Conservation (phyloP, 768 basidiomycete species). For the Lactarius indigo region DNA sequence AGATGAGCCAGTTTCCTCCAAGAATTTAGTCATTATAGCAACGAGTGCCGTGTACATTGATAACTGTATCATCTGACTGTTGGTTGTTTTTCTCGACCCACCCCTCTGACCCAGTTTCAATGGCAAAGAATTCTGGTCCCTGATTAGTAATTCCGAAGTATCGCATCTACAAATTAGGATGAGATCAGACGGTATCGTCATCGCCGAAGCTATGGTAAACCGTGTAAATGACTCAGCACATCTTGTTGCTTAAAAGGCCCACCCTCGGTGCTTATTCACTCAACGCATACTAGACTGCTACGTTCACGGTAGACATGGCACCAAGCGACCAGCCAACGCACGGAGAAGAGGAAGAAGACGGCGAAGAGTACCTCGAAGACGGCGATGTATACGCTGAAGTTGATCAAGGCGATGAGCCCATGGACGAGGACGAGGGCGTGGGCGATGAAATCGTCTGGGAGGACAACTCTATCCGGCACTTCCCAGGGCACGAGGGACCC, state of each 20-base stretch:
- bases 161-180: no score
- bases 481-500: constrained; percentile 64
- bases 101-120: no score
- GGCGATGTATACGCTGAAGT: constrained; percentile 67
- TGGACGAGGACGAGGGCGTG: constrained; percentile 57
- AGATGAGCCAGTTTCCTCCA: no score
- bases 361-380: constrained; percentile 48
- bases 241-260: constrained; percentile 4
- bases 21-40: no score
- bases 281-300: not conserved
- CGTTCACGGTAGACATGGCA: constrained; percentile 8
- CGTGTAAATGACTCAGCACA: constrained; percentile 14
- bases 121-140: no score
- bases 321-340: constrained; percentile 7
- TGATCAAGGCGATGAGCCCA: constrained; percentile 64
- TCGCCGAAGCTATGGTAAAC: no score
- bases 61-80: no score
- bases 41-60: no score
- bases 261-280: not conserved
- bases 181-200: no score
- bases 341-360: constrained; percentile 4
- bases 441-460: constrained; percentile 35
- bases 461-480: constrained; percentile 68
- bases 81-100: no score
- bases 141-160: no score